phyloP scores from a whole-genome alignment of 495 filamentous ascomycete genomes.

The Thermothielavioides terrestris region DNA sequence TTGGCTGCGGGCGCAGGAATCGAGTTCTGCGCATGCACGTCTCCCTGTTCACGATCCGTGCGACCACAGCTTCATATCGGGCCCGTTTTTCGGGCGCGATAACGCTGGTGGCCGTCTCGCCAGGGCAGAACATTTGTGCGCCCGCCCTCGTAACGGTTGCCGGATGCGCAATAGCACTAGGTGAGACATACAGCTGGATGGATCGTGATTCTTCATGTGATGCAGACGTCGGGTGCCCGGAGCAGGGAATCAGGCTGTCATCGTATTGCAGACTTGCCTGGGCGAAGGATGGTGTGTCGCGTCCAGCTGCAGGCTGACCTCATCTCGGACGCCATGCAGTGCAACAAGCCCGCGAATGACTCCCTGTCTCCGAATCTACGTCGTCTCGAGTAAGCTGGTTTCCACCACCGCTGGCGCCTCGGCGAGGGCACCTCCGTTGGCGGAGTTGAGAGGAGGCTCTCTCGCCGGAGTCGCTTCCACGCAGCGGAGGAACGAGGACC shows the following conservation, averaged over 20 bases:
- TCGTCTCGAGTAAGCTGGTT: not conserved
- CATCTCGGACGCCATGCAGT: not conserved
- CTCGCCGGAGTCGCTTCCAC: not conserved
- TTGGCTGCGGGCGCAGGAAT: not conserved
- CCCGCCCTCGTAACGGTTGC: not conserved
- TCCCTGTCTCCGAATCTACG: not conserved
- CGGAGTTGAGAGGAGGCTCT: no score
- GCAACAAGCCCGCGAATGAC: not conserved
- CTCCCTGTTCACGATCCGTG: conserved; percentile 9
- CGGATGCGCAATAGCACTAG: not conserved
- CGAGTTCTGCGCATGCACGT: conserved; percentile 3
- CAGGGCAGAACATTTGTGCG: not conserved
- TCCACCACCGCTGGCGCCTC: not conserved
- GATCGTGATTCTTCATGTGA: conserved; percentile 3
- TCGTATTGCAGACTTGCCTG: not conserved
- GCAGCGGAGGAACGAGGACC: no score
- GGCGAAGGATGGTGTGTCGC: not conserved
- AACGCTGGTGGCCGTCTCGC: not conserved
- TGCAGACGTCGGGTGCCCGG: not conserved
- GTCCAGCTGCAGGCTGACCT: conserved; percentile 19
- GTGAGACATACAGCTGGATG: not conserved
- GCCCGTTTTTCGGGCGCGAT: conserved; percentile 4
- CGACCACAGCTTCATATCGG: not conserved
- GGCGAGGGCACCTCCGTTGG: not conserved
- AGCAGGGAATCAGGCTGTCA: not conserved